Conservation (phyloP, 805 yeast genomes). For the Kuraishia piskuri region DNA sequence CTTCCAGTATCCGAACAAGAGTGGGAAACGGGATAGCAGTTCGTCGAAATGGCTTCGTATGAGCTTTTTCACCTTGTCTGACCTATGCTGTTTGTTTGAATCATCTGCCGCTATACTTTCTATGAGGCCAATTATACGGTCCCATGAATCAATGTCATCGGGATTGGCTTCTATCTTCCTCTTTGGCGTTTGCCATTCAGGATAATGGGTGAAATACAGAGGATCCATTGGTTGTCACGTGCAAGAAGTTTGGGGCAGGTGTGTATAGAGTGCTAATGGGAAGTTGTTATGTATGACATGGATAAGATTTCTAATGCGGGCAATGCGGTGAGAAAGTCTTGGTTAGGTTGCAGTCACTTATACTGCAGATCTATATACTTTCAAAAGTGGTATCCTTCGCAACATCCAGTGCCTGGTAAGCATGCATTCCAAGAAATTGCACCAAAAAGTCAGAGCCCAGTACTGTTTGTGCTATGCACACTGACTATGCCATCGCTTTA, state of each 20-base stretch:
- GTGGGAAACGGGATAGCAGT: conserved; percentile 48
- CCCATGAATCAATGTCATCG: conserved; percentile 16
- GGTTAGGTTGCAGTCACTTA: no score
- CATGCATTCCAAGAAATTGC: no score
- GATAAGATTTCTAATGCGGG: no score
- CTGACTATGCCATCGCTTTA: no score
- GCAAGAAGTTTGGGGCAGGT: not conserved
- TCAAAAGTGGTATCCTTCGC: no score
- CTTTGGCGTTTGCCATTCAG: conserved; percentile 18
- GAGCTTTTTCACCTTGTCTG: conserved; percentile 8
- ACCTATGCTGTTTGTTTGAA: conserved; percentile 8
- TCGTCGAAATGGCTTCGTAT: conserved; percentile 25
- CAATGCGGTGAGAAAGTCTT: no score
- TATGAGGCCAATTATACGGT: conserved; percentile 14
- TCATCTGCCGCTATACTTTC: conserved; percentile 16
- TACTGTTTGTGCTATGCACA: no score
- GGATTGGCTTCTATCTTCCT: conserved; percentile 14
- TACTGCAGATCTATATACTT: no score
- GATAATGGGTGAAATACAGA: conserved; percentile 11
- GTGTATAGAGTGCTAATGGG: not conserved
- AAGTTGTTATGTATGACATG: no score
- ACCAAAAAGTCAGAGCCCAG: no score
- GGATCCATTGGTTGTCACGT: not conserved
- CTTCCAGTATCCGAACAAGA: conserved; percentile 56
- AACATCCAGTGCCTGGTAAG: no score